Base-by-base conservation (phyloP, 1,139 yeast species). In the Hyphopichia fennica region DNA sequence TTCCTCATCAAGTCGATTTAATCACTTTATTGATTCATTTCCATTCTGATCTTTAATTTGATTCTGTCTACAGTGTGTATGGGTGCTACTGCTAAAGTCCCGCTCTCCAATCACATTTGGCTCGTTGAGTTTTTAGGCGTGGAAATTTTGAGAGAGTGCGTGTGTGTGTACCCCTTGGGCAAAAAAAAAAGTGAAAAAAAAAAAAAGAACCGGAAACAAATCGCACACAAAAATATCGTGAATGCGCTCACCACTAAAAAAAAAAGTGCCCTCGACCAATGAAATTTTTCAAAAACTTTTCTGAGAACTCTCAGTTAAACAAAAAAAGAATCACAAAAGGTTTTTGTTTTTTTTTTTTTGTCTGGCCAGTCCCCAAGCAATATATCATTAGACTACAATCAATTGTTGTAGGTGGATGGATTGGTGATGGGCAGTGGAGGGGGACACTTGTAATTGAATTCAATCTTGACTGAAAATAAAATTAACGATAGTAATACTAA, bases 231-330 rank as follows among this genome's bases (percentile, higher is more conserved):
- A 20, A 9, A 20, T 6, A 20, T 20, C 9, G 23, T 20, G n/a
- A 25, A 25, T 25, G 30, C 16, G 30, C 19, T 35, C 22, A 27
- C 23, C 10, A 16, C 8, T 14, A 31, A 18, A 31, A 10, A 10
- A 31, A 10, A 14, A 29, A 9, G 20, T 5, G 13, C 14, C 20
- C 45, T 54, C 58, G 67, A 46, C 69, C 67, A 63, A 64, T 63
- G 62, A 63, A 58, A 62, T 48, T 56, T 55, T 55, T 51, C 59
- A 25, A 25, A 60, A 48, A 52, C 47, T 52, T 16, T 52, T 53
- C 46, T 41, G 47, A 45, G 27, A 11, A 5, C 28, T 16, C 10
- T 10, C 32, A 4, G n/a, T n/a, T n/a, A n/a, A n/a, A n/a, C n/a
- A n/a, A n/a, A n/a, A n/a, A n/a, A n/a, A n/a, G n/a, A n/a, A n/a